phyloP scores from a whole-genome alignment of 305 asterid genomes.

The Galium porrigens region DNA sequence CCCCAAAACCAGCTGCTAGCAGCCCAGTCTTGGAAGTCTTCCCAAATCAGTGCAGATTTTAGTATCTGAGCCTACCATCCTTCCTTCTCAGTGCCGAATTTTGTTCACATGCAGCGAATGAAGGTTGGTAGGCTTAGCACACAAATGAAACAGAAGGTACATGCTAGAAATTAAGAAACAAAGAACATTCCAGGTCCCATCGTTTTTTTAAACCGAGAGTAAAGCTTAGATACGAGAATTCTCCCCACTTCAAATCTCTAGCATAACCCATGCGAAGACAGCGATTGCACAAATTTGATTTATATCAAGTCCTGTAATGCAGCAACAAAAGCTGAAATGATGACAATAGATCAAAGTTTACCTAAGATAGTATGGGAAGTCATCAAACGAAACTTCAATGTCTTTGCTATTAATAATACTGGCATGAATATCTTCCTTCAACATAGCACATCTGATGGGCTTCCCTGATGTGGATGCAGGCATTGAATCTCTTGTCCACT shows the following conservation, averaged over 20 bases:
- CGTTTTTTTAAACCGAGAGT: not conserved
- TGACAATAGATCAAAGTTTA: slow-evolving; percentile 16
- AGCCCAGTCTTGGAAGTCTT: not conserved
- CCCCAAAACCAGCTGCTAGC: not conserved
- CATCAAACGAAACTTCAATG: slow-evolving; percentile 61
- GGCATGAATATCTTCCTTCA: slow-evolving; percentile 47
- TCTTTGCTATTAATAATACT: slow-evolving; percentile 46
- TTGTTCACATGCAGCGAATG: not conserved
- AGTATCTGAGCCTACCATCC: not conserved
- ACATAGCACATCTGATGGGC: slow-evolving; percentile 39
- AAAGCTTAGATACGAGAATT: too few relatives aligned
- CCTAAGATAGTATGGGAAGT: slow-evolving; percentile 83
- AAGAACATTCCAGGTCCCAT: not conserved
- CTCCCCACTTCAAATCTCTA: not conserved
- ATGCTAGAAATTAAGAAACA: not conserved
- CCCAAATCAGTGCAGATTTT: not conserved
- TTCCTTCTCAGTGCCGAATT: not conserved
- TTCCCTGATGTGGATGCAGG: slow-evolving; percentile 40
- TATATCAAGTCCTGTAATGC: not conserved
- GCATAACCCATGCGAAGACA: not conserved
- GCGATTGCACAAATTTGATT: not conserved
- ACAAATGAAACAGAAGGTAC: not conserved
- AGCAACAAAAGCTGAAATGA: not conserved
- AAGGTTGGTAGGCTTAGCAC: not conserved
- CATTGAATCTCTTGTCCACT: slow-evolving; percentile 28